Percentiles rank a stretch among this genome's conserved stretches.
These are phyloP conservation scores for Dactylonectria estremocensis DNA, from an alignment of 2,329 filamentous ascomycete genomes.

Conservation along the genomic window DNA sequence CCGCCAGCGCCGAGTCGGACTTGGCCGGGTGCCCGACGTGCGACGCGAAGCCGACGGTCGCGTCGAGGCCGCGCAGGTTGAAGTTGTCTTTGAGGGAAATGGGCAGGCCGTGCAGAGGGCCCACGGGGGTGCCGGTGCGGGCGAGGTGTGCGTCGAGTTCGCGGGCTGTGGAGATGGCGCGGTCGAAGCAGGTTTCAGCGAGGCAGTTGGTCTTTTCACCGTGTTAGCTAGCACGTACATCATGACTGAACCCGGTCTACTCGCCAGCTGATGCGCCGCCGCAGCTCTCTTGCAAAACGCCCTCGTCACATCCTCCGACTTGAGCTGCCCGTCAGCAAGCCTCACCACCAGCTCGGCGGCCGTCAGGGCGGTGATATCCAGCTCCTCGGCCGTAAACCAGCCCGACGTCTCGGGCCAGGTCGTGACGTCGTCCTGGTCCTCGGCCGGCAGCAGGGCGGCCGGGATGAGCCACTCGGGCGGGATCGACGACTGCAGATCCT, in stretches of 20 bases:
- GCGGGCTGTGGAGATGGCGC: constrained; percentile 64
- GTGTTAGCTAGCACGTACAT: neutral
- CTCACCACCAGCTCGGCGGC: constrained; percentile 53
- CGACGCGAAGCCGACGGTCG: constrained; percentile 75
- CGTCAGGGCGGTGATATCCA: constrained; percentile 64
- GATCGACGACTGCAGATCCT: constrained; percentile 59
- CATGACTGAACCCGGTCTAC: no score
- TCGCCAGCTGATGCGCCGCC: constrained; percentile 67
- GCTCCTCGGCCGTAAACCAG: constrained; percentile 68
- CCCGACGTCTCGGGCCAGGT: constrained; percentile 69
- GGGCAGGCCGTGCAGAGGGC: constrained; percentile 77
- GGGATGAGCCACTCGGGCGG: constrained; percentile 73
- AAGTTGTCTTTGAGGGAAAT: constrained; percentile 81
- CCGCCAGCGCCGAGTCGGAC: constrained; percentile 58
- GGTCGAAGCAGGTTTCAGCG: constrained; percentile 69
- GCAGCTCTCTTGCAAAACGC: constrained; percentile 71
- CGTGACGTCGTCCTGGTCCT: constrained; percentile 66
- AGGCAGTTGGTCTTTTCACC: constrained; percentile 62
- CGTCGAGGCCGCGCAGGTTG: constrained; percentile 72
- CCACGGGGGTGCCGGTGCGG: constrained; percentile 63
- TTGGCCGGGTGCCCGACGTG: constrained; percentile 71
- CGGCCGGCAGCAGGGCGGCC: constrained; percentile 65
- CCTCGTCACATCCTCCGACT: constrained; percentile 57
- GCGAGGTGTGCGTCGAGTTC: constrained; percentile 66
- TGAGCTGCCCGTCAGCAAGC: constrained; percentile 55